These are phyloP conservation scores for Ascochyta rabiei DNA, from an alignment of 2,329 filamentous ascomycete species.

Conservation along the genomic window DNA sequence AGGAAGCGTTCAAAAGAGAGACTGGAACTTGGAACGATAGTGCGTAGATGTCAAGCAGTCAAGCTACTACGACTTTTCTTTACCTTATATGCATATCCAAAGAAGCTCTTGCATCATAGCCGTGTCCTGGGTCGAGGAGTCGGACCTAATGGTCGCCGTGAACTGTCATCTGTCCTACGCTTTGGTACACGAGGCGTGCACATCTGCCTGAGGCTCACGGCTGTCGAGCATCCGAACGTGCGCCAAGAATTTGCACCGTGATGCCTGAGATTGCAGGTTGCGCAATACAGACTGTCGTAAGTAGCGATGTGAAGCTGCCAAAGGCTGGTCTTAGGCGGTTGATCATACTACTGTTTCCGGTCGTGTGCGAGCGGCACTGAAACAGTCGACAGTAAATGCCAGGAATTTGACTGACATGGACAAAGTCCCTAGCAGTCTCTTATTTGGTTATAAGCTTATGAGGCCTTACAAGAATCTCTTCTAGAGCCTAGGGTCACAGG, in stretches of 20 bases:
- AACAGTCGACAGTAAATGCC: background rate
- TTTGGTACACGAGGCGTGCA: background rate
- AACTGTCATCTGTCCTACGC: constrained; percentile 2
- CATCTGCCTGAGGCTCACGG: constrained; percentile 12
- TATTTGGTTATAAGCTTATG: no score
- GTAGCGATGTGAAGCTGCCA: background rate
- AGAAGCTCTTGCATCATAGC: background rate
- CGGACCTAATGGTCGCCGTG: background rate
- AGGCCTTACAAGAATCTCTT: no score
- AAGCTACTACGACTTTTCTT: background rate
- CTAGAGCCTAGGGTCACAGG: no score
- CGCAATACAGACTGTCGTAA: background rate
- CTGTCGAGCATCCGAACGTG: constrained; percentile 8
- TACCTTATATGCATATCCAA: constrained; percentile 1
- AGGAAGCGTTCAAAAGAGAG: background rate
- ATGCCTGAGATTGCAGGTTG: constrained; percentile 9
- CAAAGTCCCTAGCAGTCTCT: background rate
- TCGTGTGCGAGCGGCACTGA: constrained; percentile 11
- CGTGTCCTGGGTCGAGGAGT: background rate
- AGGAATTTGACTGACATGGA: background rate
- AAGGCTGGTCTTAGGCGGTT: background rate
- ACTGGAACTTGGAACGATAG: background rate
- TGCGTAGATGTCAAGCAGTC: background rate
- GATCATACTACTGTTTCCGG: background rate
- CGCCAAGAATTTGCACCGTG: constrained; percentile 1